A percentile compares a stretch with the other conserved stretches of the same genome.
Evolutionary conservation across 106 monocot species (phyloP).

Genomic region (Dendrobium nobile): DNA sequence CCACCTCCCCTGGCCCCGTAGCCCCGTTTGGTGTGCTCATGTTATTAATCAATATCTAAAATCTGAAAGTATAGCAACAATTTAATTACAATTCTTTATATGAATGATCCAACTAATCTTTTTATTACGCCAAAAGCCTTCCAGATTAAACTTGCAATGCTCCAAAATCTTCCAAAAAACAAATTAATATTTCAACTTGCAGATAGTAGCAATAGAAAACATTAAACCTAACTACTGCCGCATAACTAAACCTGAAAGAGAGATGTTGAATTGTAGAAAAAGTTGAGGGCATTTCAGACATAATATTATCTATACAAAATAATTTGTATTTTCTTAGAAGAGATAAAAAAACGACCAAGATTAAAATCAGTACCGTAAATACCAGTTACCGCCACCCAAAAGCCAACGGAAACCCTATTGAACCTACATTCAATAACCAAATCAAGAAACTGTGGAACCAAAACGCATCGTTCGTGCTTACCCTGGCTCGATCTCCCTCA

Average conservation of each 20-base stretch:
- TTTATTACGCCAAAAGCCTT: neutral
- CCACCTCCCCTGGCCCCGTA: no score
- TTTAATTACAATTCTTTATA: neutral
- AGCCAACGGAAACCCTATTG: neutral
- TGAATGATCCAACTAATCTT: neutral
- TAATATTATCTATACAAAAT: neutral
- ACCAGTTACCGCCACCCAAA: neutral
- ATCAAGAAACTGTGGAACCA: neutral
- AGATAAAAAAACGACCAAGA: neutral
- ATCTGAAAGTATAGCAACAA: neutral
- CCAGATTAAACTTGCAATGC: neutral
- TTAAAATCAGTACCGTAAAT: neutral
- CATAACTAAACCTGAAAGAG: neutral
- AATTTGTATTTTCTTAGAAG: neutral
- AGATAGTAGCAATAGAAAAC: neutral
- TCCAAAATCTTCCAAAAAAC: neutral
- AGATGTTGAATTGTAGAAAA: neutral
- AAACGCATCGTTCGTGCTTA: conserved; percentile 23
- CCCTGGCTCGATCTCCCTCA: conserved; percentile 62
- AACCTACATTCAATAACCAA: neutral
- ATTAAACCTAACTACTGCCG: neutral
- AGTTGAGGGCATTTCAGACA: neutral
- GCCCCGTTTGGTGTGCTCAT: neutral
- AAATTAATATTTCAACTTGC: neutral
- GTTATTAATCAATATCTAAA: neutral